phyloP scores from a whole-genome alignment of 805 yeast genomes.

The Schwanniomyces yamadae region DNA sequence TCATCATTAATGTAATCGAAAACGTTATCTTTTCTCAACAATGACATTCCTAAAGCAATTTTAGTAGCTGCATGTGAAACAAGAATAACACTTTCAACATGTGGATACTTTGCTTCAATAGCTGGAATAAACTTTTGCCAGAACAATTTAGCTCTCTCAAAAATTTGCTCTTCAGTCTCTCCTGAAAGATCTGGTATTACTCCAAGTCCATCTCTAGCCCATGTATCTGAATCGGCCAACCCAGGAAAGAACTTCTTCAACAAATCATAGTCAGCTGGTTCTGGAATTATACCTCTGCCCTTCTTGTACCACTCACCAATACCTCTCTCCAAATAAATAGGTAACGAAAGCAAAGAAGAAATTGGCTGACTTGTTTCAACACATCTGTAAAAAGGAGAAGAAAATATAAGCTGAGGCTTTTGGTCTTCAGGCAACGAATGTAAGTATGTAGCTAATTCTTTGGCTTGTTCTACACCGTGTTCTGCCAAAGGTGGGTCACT shows the following conservation, averaged over 20 bases:
- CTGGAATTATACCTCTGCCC: conserved; percentile 66
- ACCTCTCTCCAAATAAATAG: conserved; percentile 73
- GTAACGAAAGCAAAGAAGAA: conserved; percentile 55
- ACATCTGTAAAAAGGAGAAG: conserved; percentile 90
- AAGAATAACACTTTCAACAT: conserved; percentile 61
- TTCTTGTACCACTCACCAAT: conserved; percentile 89
- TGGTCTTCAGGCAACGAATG: conserved; percentile 41
- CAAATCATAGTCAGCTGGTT: conserved; percentile 54
- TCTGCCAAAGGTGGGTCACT: conserved; percentile 86
- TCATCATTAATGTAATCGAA: conserved; percentile 51
- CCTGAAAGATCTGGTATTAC: conserved; percentile 65
- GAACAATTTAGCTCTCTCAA: conserved; percentile 56
- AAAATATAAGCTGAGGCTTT: conserved; percentile 66
- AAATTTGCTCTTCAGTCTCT: conserved; percentile 72
- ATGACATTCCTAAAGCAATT: conserved; percentile 79
- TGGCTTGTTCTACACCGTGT: conserved; percentile 86
- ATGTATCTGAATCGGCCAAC: conserved; percentile 29
- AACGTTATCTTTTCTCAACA: conserved; percentile 52
- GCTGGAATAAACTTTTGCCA: conserved; percentile 56
- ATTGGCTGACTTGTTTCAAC: conserved; percentile 76
- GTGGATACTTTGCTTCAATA: conserved; percentile 58
- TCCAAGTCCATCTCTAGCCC: conserved; percentile 54
- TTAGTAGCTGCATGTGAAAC: conserved; percentile 93
- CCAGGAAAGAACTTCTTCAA: conserved; percentile 55
- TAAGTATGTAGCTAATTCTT: conserved; percentile 67